Base-by-base conservation (phyloP, 768 basidiomycete genomes). In the Kwoniella sp. region DNA sequence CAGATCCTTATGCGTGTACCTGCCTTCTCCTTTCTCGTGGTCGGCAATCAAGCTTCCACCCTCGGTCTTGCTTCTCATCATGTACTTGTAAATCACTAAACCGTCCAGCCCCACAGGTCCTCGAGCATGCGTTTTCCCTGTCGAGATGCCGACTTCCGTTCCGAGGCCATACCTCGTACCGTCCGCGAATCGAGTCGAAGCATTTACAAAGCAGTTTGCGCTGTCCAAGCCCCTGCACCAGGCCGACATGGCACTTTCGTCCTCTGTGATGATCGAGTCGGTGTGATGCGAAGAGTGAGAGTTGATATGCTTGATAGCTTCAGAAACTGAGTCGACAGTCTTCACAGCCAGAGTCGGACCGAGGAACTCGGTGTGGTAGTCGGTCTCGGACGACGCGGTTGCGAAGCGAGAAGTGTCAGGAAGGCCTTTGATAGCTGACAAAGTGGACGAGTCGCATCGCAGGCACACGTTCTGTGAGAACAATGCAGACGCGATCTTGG, bases 161-260 rank as follows among this genome's bases (percentile, higher is more conserved):
- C 96, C 96, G 70, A 96, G 93, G 0, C 96, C 96, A 77, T 93
- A 98, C 66, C 95, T 82, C 82, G 94, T 96, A 13, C 96, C 95
- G 80, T 99, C 96, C 0, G 94, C 89, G 78, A 99, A 98, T 38
- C 96, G 86, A 11, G 96, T 97, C 75, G 90, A 92, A 7, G 94
- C 94, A 73, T 99, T 98, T 65, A 95, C 86, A 74, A 90, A 99
- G 4, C 92, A 92, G 30, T 93, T 92, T 0, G 95, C 90, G 0
- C 90, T 90, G 79, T 95, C 94, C 25, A 97, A 88, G 7, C 91
- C 91, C 20, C 89, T 85, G 78, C 89, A 91, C 83, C 97, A 99
- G 30, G 82, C 83, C 30, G 87, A 84, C 30, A 88, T 86, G 57
- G 67, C 51, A 8, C 73, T 70, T 1, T 86, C 85, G 51, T 86